Conservation (phyloP, 768 basidiomycete genomes). For the Panaeolus papilionaceus region DNA sequence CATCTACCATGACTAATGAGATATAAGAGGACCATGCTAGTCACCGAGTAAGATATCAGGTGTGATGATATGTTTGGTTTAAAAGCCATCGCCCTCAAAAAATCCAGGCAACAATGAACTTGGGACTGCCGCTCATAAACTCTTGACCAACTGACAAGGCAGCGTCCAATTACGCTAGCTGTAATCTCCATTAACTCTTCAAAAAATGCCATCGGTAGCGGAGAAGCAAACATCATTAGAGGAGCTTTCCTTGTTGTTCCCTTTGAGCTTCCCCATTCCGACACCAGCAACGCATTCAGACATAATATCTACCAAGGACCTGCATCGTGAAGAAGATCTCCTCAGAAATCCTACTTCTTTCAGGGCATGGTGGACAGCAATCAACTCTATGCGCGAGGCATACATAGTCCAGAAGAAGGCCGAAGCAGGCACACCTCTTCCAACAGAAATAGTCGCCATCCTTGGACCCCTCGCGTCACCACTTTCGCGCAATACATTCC, state of each 20-base stretch:
- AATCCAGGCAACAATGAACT: conserved; percentile 4
- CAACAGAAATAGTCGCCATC: conserved; percentile 55
- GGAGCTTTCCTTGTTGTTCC: conserved; percentile 65
- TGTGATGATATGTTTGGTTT: conserved; percentile 15
- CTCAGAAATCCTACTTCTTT: conserved; percentile 90
- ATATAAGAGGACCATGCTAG: no score
- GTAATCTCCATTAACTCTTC: neutral
- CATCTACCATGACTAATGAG: conserved; percentile 17
- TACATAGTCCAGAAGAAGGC: conserved; percentile 61
- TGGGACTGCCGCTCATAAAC: neutral
- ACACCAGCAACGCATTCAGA: conserved; percentile 79
- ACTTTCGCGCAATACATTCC: conserved; percentile 75
- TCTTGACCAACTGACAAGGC: conserved; percentile 4
- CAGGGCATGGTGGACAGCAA: conserved; percentile 91
- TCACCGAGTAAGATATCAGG: neutral
- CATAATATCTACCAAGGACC: conserved; percentile 75
- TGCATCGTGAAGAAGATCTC: conserved; percentile 93
- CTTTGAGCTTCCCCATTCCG: conserved; percentile 86
- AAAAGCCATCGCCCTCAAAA: conserved; percentile 7
- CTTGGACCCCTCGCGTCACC: conserved; percentile 84
- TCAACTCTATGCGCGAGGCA: conserved; percentile 75
- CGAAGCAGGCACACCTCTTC: conserved; percentile 45
- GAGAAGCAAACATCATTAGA: conserved; percentile 54
- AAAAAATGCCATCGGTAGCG: conserved; percentile 63
- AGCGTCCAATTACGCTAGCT: neutral